phyloP scores from a whole-genome alignment of 345 rosid species.

The Balakata baccata region DNA sequence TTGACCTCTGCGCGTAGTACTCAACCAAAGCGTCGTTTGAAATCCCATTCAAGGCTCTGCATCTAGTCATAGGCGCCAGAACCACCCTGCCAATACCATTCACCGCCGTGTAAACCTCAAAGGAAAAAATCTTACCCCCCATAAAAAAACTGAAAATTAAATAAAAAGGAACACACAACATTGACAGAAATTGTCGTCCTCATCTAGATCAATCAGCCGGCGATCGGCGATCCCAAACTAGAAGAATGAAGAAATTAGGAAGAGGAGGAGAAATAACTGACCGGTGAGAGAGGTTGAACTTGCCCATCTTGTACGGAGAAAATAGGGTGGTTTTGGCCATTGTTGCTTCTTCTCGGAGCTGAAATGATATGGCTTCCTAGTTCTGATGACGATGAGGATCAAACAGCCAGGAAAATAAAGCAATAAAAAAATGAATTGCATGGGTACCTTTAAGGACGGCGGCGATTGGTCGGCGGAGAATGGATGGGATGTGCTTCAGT shows the following conservation, averaged over 20 bases:
- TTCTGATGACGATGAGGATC: too few species aligned
- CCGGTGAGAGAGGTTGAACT: slow-evolving; percentile 80
- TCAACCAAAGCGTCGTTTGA: slow-evolving; percentile 64
- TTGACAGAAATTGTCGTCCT: slow-evolving; percentile 10
- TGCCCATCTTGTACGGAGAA: slow-evolving; percentile 72
- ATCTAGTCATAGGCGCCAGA: slow-evolving; percentile 85
- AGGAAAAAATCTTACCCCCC: too few species aligned
- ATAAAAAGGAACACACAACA: not conserved
- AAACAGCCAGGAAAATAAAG: too few species aligned
- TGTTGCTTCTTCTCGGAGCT: not conserved
- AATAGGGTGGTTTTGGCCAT: slow-evolving; percentile 35
- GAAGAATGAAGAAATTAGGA: not conserved
- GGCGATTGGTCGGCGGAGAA: too few species aligned
- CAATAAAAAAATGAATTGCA: too few species aligned
- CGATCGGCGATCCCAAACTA: not conserved
- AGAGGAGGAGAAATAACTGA: slow-evolving; percentile 9
- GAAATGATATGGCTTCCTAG: not conserved
- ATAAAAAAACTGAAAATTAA: too few species aligned
- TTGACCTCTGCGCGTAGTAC: slow-evolving; percentile 79
- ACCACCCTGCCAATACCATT: slow-evolving; percentile 54
- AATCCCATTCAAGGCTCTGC: slow-evolving; percentile 73
- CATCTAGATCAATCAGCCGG: not conserved
- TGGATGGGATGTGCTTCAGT: too few species aligned
- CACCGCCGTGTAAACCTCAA: not conserved
- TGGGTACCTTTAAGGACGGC: too few species aligned